These are phyloP conservation scores for Zygosaccharomyces gambellarensis DNA, from an alignment of 805 yeast genomes.

Conservation along the genomic window DNA sequence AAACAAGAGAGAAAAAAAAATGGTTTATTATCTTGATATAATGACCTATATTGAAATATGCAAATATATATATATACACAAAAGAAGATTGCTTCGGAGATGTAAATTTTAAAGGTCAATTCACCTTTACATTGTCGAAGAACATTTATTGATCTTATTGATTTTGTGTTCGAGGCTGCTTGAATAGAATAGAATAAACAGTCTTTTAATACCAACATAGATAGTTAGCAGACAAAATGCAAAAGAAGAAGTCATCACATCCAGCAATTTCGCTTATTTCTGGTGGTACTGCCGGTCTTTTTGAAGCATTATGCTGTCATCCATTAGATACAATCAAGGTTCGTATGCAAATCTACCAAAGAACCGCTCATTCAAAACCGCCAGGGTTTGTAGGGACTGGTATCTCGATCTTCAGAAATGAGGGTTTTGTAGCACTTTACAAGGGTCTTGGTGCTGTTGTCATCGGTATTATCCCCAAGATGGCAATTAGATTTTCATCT, in stretches of 20 bases:
- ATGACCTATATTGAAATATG: too few species aligned
- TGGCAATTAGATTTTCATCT: slow-evolving; percentile 95
- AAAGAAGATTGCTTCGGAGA: too few species aligned
- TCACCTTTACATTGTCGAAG: too few species aligned
- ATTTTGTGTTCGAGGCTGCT: too few species aligned
- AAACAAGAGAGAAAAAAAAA: neutral
- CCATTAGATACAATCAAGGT: slow-evolving; percentile 98
- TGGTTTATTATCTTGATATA: too few species aligned
- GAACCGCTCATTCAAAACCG: slow-evolving; percentile 59
- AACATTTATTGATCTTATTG: too few species aligned
- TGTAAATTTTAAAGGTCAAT: too few species aligned
- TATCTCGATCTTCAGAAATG: slow-evolving; percentile 65
- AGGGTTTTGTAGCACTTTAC: slow-evolving; percentile 80
- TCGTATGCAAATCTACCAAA: slow-evolving; percentile 87
- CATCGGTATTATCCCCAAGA: slow-evolving; percentile 95
- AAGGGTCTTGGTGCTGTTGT: slow-evolving; percentile 97
- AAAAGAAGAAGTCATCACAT: slow-evolving; percentile 35
- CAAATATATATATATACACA: neutral
- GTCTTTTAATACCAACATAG: too few species aligned
- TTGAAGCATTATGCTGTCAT: slow-evolving; percentile 96
- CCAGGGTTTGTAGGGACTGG: slow-evolving; percentile 89
- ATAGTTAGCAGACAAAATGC: neutral
- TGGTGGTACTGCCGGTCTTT: slow-evolving; percentile 95
- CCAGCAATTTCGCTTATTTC: slow-evolving; percentile 70
- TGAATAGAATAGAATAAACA: too few species aligned